Evolutionary conservation across 2,329 filamentous ascomycete species (phyloP).

Genomic region (Cercospora sp.): DNA sequence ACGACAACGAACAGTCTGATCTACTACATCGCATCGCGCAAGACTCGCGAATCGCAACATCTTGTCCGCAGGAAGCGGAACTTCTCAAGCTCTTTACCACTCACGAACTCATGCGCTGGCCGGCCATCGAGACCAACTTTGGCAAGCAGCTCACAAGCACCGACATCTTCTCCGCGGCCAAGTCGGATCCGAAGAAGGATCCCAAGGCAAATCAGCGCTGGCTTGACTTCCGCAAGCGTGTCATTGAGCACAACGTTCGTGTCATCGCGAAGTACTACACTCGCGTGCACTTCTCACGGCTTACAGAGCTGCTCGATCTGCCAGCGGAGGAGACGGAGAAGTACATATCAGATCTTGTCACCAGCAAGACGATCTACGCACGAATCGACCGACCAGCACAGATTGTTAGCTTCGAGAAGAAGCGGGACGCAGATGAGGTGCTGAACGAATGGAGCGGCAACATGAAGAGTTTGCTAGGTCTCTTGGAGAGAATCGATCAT

Average conservation of each 20-base stretch:
- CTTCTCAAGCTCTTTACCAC: conserved; percentile 93
- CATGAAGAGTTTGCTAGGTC: conserved; percentile 87
- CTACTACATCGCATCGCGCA: conserved; percentile 89
- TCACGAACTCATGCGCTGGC: conserved; percentile 97
- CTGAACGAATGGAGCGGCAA: conserved; percentile 98
- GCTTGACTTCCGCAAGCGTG: conserved; percentile 93
- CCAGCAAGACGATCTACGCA: conserved; percentile 95
- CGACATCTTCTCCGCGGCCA: conserved; percentile 77
- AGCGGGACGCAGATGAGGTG: conserved; percentile 90
- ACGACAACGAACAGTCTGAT: conserved; percentile 98
- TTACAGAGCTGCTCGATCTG: conserved; percentile 88
- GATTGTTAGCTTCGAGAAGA: conserved; percentile 92
- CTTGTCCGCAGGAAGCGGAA: conserved; percentile 68
- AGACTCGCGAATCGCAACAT: conserved; percentile 68
- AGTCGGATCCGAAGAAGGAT: conserved; percentile 55
- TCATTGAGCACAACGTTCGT: conserved; percentile 98
- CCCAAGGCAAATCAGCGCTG: conserved; percentile 82
- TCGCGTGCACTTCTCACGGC: conserved; percentile 85
- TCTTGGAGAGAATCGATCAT: conserved; percentile 91
- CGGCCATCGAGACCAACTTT: conserved; percentile 84
- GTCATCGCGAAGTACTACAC: conserved; percentile 99
- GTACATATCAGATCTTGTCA: conserved; percentile 96
- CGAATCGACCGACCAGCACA: conserved; percentile 94
- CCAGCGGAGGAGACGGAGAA: conserved; percentile 96
- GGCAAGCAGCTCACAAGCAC: conserved; percentile 83